Evolutionary conservation across 2,329 filamentous ascomycete species (phyloP).

Genomic region (Fusarium newnesense): DNA sequence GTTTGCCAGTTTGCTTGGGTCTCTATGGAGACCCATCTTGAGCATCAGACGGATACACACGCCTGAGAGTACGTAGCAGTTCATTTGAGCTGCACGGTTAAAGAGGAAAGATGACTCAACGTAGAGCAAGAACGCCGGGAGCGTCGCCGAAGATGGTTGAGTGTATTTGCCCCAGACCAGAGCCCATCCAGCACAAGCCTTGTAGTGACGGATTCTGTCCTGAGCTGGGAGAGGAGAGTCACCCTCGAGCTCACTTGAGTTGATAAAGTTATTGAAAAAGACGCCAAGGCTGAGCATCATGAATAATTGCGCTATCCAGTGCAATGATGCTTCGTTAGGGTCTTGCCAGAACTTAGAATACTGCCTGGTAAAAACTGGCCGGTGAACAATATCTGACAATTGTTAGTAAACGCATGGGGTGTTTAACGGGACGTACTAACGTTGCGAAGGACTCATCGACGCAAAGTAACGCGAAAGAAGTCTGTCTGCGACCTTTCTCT

Average conservation of each 20-base stretch:
- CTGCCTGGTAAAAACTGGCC: slow-evolving; percentile 61
- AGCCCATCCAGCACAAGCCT: slow-evolving; percentile 62
- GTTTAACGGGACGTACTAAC: slow-evolving; percentile 47
- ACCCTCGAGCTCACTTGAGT: slow-evolving; percentile 55
- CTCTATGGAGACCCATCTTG: slow-evolving; percentile 68
- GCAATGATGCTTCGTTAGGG: slow-evolving; percentile 50
- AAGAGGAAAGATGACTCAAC: slow-evolving; percentile 64
- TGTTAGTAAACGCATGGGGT: slow-evolving; percentile 4
- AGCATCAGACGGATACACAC: slow-evolving; percentile 65
- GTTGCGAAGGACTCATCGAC: slow-evolving; percentile 62
- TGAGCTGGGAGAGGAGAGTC: slow-evolving; percentile 54
- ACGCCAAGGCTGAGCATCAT: slow-evolving; percentile 57
- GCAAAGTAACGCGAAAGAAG: slow-evolving; percentile 65
- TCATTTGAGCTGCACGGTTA: slow-evolving; percentile 62
- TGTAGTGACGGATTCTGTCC: slow-evolving; percentile 60
- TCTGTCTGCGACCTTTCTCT: slow-evolving; percentile 58
- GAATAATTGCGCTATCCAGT: slow-evolving; percentile 64
- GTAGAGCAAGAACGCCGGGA: slow-evolving; percentile 63
- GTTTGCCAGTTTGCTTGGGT: slow-evolving; percentile 61
- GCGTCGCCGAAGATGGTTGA: slow-evolving; percentile 58
- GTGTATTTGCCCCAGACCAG: slow-evolving; percentile 62
- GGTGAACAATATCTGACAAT: slow-evolving; percentile 61
- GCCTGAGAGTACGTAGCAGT: slow-evolving; percentile 63
- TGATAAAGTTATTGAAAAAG: slow-evolving; percentile 57
- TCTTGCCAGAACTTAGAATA: slow-evolving; percentile 63